Base-by-base conservation (phyloP, 495 filamentous ascomycete species). In the Lasiosphaeriaceae sp. region DNA sequence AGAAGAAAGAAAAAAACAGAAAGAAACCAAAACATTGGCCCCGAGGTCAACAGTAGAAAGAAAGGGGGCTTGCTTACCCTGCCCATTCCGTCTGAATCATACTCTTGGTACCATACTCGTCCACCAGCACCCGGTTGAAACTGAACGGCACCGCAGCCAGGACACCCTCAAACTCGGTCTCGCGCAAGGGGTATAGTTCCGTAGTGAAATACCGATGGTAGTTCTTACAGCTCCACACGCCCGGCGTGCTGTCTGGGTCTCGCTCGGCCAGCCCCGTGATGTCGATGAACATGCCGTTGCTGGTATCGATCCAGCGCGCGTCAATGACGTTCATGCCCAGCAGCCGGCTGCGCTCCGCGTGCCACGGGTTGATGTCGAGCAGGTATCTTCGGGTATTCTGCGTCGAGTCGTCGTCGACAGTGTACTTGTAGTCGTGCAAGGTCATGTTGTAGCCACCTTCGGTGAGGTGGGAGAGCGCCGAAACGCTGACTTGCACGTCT, bases 161-260 rank as follows among this genome's bases (percentile, higher is more conserved):
- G 20, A 86, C 79, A 49, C 82, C 88, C 72, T 96, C 92, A 62
- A 92, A 96, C 57, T 80, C 74, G 55, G 86, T 90, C 47, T 87
- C 83, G 17, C 90, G 78, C 60, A 96, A 67, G 4, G 92, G 91
- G 70, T 85, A 96, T 34, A 97, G 82, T 60, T 95, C 85, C 31
- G 74, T 74, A 44, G 81, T 81, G 69, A 77, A 50, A 34, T 94
- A 96, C 11, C 76, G 74, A 68, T 96, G 90, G 64, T 79, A 80
- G 61, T 94, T 92, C 77, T 94, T 94, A 68, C 90, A 93, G 62
- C 81, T 83, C 85, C 86, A 89, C n/a, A 88, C 71, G 2, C 85
- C 84, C 2, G 87, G 87, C 23, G 60, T 31, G 3, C 65, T 65
- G 12, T 77, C 71, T 9, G 83, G 78, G 24, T 90, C 75, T n/a